These are phyloP conservation scores for Macrophomina phaseolina DNA, from an alignment of 2,329 filamentous ascomycete species.

Conservation along the genomic window DNA sequence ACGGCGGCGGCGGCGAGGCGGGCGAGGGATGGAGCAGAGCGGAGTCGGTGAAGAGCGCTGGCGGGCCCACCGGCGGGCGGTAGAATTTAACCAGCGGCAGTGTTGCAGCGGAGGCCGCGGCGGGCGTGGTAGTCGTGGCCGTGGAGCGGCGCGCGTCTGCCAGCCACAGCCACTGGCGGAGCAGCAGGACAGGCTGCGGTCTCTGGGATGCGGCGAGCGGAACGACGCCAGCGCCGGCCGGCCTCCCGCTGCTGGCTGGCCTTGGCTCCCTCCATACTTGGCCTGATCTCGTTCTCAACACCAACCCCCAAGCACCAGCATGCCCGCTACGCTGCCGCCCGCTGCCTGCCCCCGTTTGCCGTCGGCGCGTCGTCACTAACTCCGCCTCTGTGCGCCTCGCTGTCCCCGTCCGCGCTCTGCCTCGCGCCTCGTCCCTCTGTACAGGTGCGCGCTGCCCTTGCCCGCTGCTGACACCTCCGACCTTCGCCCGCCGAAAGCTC, in stretches of 20 bases:
- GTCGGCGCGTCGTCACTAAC: background rate
- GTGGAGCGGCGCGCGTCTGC: background rate
- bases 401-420: constrained; percentile 20
- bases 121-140: background rate
- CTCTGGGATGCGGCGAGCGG: background rate
- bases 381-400: constrained; percentile 29
- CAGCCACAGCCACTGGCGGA: background rate
- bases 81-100: background rate
- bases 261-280: constrained; percentile 2
- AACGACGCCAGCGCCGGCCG: background rate
- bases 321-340: constrained; percentile 14
- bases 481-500: background rate
- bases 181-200: background rate
- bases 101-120: constrained; percentile 1
- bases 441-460: constrained; percentile 39
- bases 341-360: background rate
- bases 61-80: constrained; percentile 4
- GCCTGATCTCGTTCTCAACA: constrained; percentile 22
- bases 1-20: background rate
- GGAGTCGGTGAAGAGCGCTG: background rate
- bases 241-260: background rate
- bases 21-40: background rate
- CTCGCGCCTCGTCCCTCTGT: constrained; percentile 38
- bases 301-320: background rate
- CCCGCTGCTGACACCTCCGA: background rate